These are phyloP conservation scores for Paraphoma chrysanthemicola DNA, from an alignment of 2,329 filamentous ascomycete species.

Conservation along the genomic window DNA sequence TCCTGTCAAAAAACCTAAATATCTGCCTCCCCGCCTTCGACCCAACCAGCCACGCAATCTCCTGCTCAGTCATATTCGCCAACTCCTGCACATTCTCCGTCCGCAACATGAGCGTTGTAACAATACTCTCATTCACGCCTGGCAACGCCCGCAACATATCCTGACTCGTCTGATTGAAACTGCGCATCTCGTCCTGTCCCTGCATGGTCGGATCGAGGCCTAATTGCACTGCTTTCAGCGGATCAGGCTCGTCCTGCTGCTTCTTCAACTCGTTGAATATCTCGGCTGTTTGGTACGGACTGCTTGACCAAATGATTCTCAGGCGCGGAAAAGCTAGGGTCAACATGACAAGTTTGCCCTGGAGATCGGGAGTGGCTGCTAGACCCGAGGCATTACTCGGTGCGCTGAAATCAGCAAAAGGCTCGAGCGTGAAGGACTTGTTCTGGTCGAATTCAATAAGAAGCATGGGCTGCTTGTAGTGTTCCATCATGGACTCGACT, in stretches of 20 bases:
- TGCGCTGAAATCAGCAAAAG: slow-evolving; percentile 55
- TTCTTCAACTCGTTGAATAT: slow-evolving; percentile 95
- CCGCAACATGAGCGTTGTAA: slow-evolving; percentile 74
- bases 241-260: slow-evolving; percentile 88
- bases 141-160: slow-evolving; percentile 90
- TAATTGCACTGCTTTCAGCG: slow-evolving; percentile 81
- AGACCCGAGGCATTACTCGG: slow-evolving; percentile 63
- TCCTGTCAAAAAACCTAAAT: slow-evolving; percentile 77
- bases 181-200: slow-evolving; percentile 64
- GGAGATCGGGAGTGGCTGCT: slow-evolving; percentile 72
- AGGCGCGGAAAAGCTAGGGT: slow-evolving; percentile 90
- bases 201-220: slow-evolving; percentile 71
- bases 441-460: slow-evolving; percentile 98
- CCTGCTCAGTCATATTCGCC: slow-evolving; percentile 80
- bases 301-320: slow-evolving; percentile 91
- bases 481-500: slow-evolving; percentile 89
- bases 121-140: slow-evolving; percentile 76
- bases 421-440: slow-evolving; percentile 90
- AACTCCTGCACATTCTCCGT: slow-evolving; percentile 80
- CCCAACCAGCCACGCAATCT: slow-evolving; percentile 78
- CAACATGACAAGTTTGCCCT: slow-evolving; percentile 89
- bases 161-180: slow-evolving; percentile 83
- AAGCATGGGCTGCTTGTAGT: slow-evolving; percentile 89
- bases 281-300: slow-evolving; percentile 94
- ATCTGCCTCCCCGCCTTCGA: slow-evolving; percentile 79